Evolutionary conservation across 148 eudicot species (phyloP).

Genomic region (Cornus kousa): DNA sequence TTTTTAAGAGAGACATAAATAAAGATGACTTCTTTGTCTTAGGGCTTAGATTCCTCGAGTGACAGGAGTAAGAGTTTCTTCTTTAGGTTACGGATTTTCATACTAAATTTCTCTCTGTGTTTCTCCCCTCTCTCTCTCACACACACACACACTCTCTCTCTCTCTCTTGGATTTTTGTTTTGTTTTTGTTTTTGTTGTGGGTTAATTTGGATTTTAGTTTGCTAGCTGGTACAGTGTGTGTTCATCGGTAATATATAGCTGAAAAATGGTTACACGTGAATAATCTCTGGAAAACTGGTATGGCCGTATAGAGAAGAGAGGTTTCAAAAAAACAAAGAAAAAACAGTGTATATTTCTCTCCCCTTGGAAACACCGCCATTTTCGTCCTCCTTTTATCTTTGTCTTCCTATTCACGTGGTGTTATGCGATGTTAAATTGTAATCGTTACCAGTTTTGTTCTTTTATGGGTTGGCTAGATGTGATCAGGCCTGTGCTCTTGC

Average conservation of each 20-base stretch:
- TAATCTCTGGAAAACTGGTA: constrained; percentile 22
- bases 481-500: constrained; percentile 24
- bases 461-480: constrained; percentile 32
- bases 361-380: constrained; percentile 8
- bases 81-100: constrained; percentile 1
- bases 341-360: constrained; percentile 3
- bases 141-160: background rate
- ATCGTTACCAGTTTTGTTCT: constrained; percentile 30
- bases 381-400: background rate
- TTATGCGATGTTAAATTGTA: constrained; percentile 8
- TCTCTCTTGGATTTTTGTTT: background rate
- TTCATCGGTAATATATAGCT: background rate
- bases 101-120: background rate
- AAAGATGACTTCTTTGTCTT: constrained; percentile 8
- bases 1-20: no score
- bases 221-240: background rate
- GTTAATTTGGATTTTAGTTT: constrained; percentile 11
- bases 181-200: constrained; percentile 10
- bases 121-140: no score
- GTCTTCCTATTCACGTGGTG: constrained; percentile 36
- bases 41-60: constrained; percentile 11
- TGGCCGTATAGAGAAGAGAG: background rate
- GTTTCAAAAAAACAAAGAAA: constrained; percentile 5
- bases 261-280: constrained; percentile 27
- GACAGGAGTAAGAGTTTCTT: background rate